Conservation (phyloP, 2,329 filamentous ascomycete genomes). For the Alternaria atra region DNA sequence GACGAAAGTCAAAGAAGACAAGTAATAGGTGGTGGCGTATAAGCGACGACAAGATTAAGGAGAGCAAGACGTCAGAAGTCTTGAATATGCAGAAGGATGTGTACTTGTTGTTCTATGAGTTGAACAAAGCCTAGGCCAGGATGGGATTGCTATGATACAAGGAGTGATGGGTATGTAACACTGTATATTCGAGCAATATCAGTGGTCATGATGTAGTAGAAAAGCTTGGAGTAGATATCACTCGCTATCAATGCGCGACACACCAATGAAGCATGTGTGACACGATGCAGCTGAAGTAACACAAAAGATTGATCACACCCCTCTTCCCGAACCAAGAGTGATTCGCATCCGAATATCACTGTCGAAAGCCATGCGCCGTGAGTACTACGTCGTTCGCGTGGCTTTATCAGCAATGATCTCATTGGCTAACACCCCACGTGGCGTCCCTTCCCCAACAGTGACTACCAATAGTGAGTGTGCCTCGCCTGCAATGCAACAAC, state of each 20-base stretch:
- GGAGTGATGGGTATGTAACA: not conserved
- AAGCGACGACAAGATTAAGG: constrained; percentile 95
- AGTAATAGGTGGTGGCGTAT: constrained; percentile 95
- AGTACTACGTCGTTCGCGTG: not conserved
- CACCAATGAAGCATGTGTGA: not conserved
- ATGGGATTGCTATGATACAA: not conserved
- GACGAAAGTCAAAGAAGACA: constrained; percentile 65
- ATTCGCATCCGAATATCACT: not conserved
- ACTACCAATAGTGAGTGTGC: constrained; percentile 8
- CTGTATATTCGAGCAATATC: not conserved
- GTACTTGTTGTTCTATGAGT: constrained; percentile 94
- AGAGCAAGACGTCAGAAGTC: constrained; percentile 91
- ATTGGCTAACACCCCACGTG: constrained; percentile 32
- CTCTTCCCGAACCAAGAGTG: not conserved
- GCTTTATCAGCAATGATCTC: constrained; percentile 35
- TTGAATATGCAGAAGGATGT: constrained; percentile 94
- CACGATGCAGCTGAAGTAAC: not conserved
- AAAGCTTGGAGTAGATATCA: not conserved
- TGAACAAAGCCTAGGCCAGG: constrained; percentile 61
- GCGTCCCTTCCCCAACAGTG: constrained; percentile 8
- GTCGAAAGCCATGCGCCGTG: not conserved
- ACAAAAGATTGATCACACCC: no score
- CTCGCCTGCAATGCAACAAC: constrained; percentile 36
- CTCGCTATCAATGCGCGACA: constrained; percentile 2
- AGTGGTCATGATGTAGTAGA: not conserved